Conservation (phyloP, 208 protist genomes). For the Trypanosoma brucei region DNA sequence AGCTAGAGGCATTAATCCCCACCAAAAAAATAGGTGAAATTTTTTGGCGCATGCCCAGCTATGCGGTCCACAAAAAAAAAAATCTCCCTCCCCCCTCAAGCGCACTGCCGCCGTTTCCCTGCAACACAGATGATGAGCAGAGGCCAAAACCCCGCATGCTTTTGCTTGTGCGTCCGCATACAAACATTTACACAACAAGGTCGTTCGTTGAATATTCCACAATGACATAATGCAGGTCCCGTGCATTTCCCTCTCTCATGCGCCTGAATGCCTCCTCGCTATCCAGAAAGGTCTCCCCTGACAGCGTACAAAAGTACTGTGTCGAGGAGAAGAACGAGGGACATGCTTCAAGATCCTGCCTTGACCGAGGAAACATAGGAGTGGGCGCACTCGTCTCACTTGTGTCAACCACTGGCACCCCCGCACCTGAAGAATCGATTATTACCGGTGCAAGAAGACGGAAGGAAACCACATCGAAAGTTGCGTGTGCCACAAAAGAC, state of each 20-base stretch:
- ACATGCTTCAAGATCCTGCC: conserved; percentile 3
- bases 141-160: background rate
- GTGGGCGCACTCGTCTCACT: background rate
- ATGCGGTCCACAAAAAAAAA: too few relatives aligned
- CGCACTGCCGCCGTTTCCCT: too few relatives aligned
- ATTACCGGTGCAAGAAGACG: conserved; percentile 18
- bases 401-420: background rate
- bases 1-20: too few relatives aligned
- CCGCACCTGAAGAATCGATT: background rate
- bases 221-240: conserved; percentile 19
- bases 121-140: background rate
- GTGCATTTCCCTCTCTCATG: conserved; percentile 10
- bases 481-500: conserved; percentile 8
- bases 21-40: too few relatives aligned
- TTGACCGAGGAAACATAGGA: conserved; percentile 8
- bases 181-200: background rate
- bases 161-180: background rate
- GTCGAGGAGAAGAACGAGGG: conserved; percentile 19
- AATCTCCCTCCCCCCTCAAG: too few relatives aligned
- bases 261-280: conserved; percentile 14
- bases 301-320: conserved; percentile 23
- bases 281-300: conserved; percentile 8
- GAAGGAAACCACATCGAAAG: conserved; percentile 15
- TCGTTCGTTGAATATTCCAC: conserved; percentile 17
- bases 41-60: too few relatives aligned